Conservation (phyloP, 768 basidiomycete species). For the Naganishia randhawae region DNA sequence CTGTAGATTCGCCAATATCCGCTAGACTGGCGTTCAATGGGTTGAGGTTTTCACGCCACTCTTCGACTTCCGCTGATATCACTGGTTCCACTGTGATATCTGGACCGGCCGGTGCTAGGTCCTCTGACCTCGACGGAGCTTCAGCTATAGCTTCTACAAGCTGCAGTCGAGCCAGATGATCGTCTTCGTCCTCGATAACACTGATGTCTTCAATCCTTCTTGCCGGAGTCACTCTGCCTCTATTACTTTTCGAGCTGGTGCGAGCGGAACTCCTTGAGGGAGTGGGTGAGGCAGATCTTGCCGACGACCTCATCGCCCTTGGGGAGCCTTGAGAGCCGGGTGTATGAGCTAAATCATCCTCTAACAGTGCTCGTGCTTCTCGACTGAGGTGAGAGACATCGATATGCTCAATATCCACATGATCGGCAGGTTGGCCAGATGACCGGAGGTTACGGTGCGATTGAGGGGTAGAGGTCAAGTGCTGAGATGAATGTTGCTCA, state of each 20-base stretch:
- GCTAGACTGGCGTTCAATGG: neutral
- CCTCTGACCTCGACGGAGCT: neutral
- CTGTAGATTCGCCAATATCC: neutral
- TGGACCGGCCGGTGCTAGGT: neutral
- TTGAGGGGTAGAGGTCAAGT: neutral
- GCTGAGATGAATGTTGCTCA: neutral
- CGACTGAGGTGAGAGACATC: constrained; percentile 16
- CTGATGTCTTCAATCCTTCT: constrained; percentile 8
- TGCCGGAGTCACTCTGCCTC: neutral
- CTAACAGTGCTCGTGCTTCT: constrained; percentile 3
- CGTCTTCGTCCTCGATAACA: constrained; percentile 12
- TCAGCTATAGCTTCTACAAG: neutral
- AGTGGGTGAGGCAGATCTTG: neutral
- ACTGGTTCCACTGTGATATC: neutral
- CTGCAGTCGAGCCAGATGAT: neutral
- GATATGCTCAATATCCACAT: constrained; percentile 14
- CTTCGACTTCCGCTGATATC: neutral
- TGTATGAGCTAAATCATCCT: constrained; percentile 14
- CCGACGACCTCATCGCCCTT: neutral
- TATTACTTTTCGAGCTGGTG: neutral
- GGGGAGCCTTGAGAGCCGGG: constrained; percentile 16
- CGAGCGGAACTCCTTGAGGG: neutral
- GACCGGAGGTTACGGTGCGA: constrained; percentile 9
- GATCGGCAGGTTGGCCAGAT: constrained; percentile 11
- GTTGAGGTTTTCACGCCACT: constrained; percentile 2